Base-by-base conservation (phyloP, 305 asterid species). In the Nicotiana rustica region DNA sequence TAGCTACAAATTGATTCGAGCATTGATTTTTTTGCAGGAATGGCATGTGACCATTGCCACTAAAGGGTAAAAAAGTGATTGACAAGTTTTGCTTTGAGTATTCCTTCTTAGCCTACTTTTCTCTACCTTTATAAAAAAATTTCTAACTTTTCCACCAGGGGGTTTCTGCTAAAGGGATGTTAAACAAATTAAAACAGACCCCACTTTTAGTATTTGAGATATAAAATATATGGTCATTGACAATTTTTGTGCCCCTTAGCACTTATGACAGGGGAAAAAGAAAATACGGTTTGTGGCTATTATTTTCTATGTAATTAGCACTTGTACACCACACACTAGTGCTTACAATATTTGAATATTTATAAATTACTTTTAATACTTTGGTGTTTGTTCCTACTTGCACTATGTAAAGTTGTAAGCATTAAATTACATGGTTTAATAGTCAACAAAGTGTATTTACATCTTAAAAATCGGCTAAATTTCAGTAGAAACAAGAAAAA, bases 1-100 rank as follows among this genome's bases (percentile, higher is more conserved):
- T 29, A 17, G 44, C 31, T 44, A 17, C 80, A 55, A 17, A 55
- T 55, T 55, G 31, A 55, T 76, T 17, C 49, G n/a, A 55, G 60
- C 66, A 76, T 19, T 15, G 79, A 52, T 75, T 47, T 25, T 25
- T 75, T 75, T 75, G 25, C 49, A 52, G 38, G 47, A 52, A 67
- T 57, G 59, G 59, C 81, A 61, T 47, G 66, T 66, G 82, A 25
- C 73, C 56, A 15, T 67, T 56, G 68, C 64, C 79, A 67, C 41
- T 78, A 17, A 56, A 67, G 77, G 66, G 79, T 44, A 49, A 78
- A 68, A 25, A 67, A 56, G 56, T 66, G 76, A 25, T 38, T 6
- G 21, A 15, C 55, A 15, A 78, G 6, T 49, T 25, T 25, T 25
- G 29, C 29, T 25, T 61, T 70, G 0, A 36, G 35, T 35, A 21